A percentile compares a stretch with the other conserved stretches of the same genome.
phyloP scores from a whole-genome alignment of 1,284 basidiomycete species.

The Gomphus bonarii region DNA sequence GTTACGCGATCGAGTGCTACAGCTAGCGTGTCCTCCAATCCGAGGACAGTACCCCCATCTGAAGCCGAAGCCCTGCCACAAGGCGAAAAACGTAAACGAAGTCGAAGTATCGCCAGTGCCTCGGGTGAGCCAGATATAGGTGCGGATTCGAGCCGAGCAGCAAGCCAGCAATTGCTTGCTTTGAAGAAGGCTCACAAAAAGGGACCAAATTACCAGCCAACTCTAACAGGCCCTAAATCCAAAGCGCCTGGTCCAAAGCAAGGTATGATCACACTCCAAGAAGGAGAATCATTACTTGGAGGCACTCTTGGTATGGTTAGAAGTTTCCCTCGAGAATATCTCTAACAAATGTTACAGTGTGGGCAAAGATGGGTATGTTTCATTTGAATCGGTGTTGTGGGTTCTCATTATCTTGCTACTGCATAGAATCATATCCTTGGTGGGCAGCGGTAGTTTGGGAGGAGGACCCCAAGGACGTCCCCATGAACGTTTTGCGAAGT shows the following conservation, averaged over 20 bases:
- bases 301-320: slow-evolving; percentile 27
- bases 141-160: background rate
- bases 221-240: background rate
- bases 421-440: slow-evolving; percentile 48
- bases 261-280: slow-evolving; percentile 18
- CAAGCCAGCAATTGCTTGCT: background rate
- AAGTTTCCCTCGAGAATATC: background rate
- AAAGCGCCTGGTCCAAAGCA: slow-evolving; percentile 9
- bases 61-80: background rate
- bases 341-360: slow-evolving; percentile 30
- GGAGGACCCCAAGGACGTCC: slow-evolving; percentile 40
- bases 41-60: background rate
- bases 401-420: background rate
- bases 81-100: slow-evolving; percentile 4
- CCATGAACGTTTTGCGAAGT: slow-evolving; percentile 33
- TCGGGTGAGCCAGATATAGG: background rate
- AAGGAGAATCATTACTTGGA: slow-evolving; percentile 23
- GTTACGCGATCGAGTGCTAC: background rate
- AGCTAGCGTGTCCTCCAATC: background rate
- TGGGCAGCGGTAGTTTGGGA: slow-evolving; percentile 56
- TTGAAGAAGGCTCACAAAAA: background rate
- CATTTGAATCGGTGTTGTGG: background rate
- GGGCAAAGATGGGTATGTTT: slow-evolving; percentile 52
- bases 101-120: background rate
- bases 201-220: background rate